Evolutionary conservation across 495 filamentous ascomycete species (phyloP).

Genomic region (Aspergillus indologenus): DNA sequence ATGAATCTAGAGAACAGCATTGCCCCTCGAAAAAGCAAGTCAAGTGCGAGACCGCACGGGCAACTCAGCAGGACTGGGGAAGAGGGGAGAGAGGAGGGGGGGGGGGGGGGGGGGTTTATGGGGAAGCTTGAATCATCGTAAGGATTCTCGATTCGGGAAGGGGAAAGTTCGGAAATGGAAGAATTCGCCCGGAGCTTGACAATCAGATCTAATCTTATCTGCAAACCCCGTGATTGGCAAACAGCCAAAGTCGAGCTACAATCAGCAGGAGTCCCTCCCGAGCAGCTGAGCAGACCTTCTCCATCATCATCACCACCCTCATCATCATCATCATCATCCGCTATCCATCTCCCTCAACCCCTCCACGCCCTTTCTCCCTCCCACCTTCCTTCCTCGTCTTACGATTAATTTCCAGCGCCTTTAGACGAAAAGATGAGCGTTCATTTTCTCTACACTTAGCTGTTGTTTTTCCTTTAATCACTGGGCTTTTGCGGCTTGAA

Average conservation of each 20-base stretch:
- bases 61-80: not conserved
- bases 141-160: not conserved
- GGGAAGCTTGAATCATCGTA: not conserved
- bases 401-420: constrained; percentile 2
- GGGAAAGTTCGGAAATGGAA: constrained; percentile 6
- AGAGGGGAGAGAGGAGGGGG: not conserved
- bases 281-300: too few species aligned
- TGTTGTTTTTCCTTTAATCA: constrained; percentile 13
- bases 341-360: constrained; percentile 2
- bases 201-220: constrained; percentile 49
- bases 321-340: constrained; percentile 7
- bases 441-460: constrained; percentile 21
- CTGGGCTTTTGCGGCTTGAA: constrained; percentile 1
- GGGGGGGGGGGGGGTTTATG: not conserved
- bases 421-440: constrained; percentile 24
- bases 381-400: not conserved
- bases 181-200: constrained; percentile 26
- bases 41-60: not conserved
- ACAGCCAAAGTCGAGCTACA: constrained; percentile 1
- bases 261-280: not conserved
- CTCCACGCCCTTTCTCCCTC: not conserved
- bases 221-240: constrained; percentile 31
- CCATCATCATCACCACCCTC: not conserved
- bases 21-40: constrained; percentile 14
- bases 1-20: constrained; percentile 8